Base-by-base conservation (phyloP, 2,329 filamentous ascomycete genomes). In the Trichothecium sympodiale region DNA sequence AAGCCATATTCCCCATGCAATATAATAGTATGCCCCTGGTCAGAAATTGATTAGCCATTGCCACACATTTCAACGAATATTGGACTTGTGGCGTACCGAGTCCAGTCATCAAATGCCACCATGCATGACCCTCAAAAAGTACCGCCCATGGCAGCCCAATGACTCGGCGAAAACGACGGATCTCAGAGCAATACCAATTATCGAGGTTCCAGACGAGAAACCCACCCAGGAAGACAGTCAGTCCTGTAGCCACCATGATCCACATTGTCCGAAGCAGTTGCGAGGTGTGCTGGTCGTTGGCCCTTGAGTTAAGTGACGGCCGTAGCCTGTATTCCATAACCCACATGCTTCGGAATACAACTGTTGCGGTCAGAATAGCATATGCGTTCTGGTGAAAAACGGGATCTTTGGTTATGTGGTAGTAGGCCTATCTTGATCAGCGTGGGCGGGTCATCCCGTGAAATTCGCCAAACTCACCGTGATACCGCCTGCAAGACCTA, bases 331-430 rank as follows among this genome's bases (percentile, higher is more conserved):
- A 52, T 45, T 70, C 64, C 80, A 89, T 89, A 17, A 83, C 74
- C 52, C 77, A 85, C 65, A 88, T 79, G 47, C 77, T 81, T 25
- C 82, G 76, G 36, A 82, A 62, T 17, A 91, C 67, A 16, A 89
- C 75, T 29, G 77, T 64, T 5, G 69, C 68, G 1, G 84, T 91
- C 30, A 93, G 61, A 4, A 81, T 51, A 2, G 77, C 83, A 47
- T 87, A 93, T 4, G 80, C 80, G 41, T 76, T 78, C 53, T 93
- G 84, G 58, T 93, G 86, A 55, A 93, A 93, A 2, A 74, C 65
- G 0, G 86, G 84, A 44, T 93, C 79, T 52, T 88, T 84, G 13
- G 87, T 75, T 42, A 83, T 76, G 51, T 87, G 82, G 57, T 94
- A 94, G 56, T 62, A 64, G 4, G 55, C 48, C 62, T 67, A 20